A percentile compares a stretch with the other conserved stretches of the same genome.
These are phyloP conservation scores for Suillus tomentosus DNA, from an alignment of 768 basidiomycete genomes.

Conservation along the genomic window DNA sequence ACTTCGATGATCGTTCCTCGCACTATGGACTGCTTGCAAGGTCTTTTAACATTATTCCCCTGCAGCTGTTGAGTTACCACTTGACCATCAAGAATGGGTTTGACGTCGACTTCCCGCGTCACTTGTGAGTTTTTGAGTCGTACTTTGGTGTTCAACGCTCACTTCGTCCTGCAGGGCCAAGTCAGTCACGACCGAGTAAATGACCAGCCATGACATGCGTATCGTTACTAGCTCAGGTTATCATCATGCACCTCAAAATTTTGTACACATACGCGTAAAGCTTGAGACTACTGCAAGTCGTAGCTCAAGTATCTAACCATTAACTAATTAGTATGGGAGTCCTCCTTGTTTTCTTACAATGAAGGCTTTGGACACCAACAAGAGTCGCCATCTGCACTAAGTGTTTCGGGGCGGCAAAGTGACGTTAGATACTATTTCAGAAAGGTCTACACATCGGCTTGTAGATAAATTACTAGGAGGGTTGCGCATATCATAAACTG, in stretches of 20 bases:
- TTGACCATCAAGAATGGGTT: constrained; percentile 93
- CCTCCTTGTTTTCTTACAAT: too few relatives aligned
- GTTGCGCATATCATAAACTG: neutral
- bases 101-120: constrained; percentile 98
- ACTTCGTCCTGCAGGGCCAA: constrained; percentile 54
- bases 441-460: neutral
- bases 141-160: constrained; percentile 12
- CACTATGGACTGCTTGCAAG: constrained; percentile 94
- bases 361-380: neutral
- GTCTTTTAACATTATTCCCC: constrained; percentile 95
- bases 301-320: too few relatives aligned
- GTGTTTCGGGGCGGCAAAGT: neutral
- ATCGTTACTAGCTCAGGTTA: neutral
- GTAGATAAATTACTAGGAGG: neutral
- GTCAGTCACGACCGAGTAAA: constrained; percentile 74
- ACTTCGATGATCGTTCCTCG: constrained; percentile 93
- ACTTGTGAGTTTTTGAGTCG: constrained; percentile 61
- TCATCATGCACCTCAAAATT: constrained; percentile 19
- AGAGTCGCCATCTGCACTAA: neutral
- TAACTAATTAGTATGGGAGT: too few relatives aligned
- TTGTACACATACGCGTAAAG: constrained; percentile 14
- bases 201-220: neutral
- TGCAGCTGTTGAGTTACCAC: constrained; percentile 96
- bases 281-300: too few relatives aligned
- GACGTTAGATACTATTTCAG: neutral